Evolutionary conservation across 73 alveolate genomes (phyloP).

Genomic region (Paramecium sonneborni): DNA sequence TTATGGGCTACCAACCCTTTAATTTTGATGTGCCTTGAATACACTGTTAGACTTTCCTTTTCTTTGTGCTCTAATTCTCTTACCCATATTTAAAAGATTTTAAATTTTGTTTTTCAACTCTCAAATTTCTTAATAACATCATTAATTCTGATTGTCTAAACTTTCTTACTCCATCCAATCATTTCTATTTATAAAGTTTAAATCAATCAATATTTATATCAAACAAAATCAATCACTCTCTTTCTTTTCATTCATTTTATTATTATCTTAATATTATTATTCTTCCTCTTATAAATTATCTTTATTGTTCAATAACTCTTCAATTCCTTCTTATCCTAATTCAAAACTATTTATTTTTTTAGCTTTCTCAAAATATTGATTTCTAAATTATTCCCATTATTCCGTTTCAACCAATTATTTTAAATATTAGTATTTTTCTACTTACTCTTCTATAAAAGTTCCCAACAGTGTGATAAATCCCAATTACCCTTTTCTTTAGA

Average conservation of each 20-base stretch:
- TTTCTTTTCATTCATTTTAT: too few species aligned
- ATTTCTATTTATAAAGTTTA: neutral
- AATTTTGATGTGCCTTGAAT: conserved; percentile 65
- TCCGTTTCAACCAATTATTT: neutral
- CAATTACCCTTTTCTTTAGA: neutral
- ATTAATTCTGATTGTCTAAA: neutral
- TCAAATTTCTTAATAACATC: neutral
- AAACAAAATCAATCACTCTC: too few species aligned
- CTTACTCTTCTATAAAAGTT: neutral
- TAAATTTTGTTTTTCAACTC: neutral
- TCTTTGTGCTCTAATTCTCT: conserved; percentile 65
- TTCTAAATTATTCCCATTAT: neutral
- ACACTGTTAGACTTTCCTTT: conserved; percentile 70
- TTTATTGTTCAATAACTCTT: neutral
- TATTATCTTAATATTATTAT: too few species aligned
- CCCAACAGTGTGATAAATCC: neutral
- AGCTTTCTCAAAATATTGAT: neutral
- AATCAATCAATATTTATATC: neutral
- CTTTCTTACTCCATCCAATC: neutral
- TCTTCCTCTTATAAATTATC: neutral
- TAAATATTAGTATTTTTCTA: neutral
- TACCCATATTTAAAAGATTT: conserved; percentile 24
- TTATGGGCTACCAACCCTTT: conserved; percentile 67
- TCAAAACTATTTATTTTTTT: neutral
- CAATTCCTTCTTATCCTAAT: neutral